phyloP scores from a whole-genome alignment of 2,329 filamentous ascomycete species.

The Huntiella bhutanensis region DNA sequence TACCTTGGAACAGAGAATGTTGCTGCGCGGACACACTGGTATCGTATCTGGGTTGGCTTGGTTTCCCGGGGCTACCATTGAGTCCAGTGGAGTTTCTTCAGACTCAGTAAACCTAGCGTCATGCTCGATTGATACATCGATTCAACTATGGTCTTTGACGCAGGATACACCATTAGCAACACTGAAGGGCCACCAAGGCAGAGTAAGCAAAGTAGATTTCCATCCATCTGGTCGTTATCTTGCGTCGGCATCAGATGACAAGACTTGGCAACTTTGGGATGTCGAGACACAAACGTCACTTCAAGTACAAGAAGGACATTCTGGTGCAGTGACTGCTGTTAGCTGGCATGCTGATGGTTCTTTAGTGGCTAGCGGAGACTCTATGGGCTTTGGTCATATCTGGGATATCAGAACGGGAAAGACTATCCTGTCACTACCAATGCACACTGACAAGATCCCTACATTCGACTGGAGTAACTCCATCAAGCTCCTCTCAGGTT shows the following conservation, averaged over 20 bases:
- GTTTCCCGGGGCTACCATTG: constrained; percentile 65
- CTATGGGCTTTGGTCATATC: constrained; percentile 85
- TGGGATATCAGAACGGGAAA: constrained; percentile 89
- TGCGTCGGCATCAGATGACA: constrained; percentile 87
- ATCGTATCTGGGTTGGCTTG: constrained; percentile 81
- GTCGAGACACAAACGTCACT: constrained; percentile 70
- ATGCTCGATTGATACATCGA: constrained; percentile 69
- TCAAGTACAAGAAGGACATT: constrained; percentile 83
- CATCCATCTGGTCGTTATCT: constrained; percentile 81
- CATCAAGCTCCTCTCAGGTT: constrained; percentile 79
- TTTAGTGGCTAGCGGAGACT: constrained; percentile 72
- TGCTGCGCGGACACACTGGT: constrained; percentile 67
- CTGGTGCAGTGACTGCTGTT: constrained; percentile 76
- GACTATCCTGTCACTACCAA: constrained; percentile 87
- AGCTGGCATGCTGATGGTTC: constrained; percentile 85
- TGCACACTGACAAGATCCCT: constrained; percentile 77
- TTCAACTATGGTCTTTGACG: constrained; percentile 78
- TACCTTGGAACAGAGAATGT: constrained; percentile 56
- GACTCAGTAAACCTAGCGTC: constrained; percentile 71
- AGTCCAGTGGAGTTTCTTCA: constrained; percentile 49
- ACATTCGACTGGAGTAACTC: constrained; percentile 88
- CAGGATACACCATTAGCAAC: constrained; percentile 73
- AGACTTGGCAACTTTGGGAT: constrained; percentile 94
- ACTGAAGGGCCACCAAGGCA: constrained; percentile 62
- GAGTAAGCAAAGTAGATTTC: constrained; percentile 84